These are phyloP conservation scores for Austroboletus niveus DNA, from an alignment of 1,284 basidiomycete species.

Conservation along the genomic window DNA sequence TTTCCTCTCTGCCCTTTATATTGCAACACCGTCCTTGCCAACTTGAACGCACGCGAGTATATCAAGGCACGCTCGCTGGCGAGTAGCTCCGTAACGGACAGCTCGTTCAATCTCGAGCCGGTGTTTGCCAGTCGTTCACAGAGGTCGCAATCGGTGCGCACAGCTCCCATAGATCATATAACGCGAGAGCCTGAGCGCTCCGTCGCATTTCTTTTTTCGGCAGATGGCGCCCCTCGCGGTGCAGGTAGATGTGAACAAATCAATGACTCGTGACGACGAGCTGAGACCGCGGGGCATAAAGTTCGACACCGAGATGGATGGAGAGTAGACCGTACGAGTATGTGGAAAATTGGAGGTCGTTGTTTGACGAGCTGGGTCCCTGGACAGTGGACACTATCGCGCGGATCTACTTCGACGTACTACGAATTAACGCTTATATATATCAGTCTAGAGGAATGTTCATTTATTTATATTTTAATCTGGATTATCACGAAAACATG, in stretches of 20 bases:
- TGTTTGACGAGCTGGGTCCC: too few relatives aligned
- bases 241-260: slow-evolving; percentile 1
- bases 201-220: too few relatives aligned
- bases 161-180: neutral
- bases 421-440: too few relatives aligned
- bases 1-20: slow-evolving; percentile 7
- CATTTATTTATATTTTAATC: too few relatives aligned
- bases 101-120: neutral
- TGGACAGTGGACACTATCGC: too few relatives aligned
- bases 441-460: too few relatives aligned
- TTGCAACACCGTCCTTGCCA: slow-evolving; percentile 8
- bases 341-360: too few relatives aligned
- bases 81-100: neutral
- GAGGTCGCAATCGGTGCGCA: neutral
- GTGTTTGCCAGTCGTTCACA: neutral
- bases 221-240: neutral
- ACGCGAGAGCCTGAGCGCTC: too few relatives aligned
- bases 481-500: too few relatives aligned
- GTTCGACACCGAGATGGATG: neutral
- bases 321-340: too few relatives aligned
- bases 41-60: slow-evolving; percentile 7
- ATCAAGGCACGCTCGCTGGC: neutral
- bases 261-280: neutral
- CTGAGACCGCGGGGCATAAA: neutral
- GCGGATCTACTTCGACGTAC: too few relatives aligned